Evolutionary conservation across 176 grass and related monocot genomes (phyloP), one percentile per base, ranked within the genome.

Genomic region (Oryza australiensis): DNA sequence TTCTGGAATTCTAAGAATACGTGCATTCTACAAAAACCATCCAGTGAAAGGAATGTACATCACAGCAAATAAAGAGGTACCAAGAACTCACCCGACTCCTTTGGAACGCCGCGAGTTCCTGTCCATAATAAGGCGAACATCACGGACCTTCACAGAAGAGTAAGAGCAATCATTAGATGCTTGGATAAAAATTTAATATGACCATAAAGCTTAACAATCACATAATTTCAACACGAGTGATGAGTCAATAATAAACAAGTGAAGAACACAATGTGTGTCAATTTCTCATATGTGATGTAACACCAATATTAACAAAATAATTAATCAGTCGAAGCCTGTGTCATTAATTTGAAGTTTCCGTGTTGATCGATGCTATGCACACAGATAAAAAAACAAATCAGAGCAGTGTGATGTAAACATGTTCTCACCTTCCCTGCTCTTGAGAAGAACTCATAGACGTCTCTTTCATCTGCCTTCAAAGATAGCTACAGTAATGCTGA

Each of bases 81-180:
- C 4, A 5, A 65, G 20, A 75, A 33, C 96, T 86, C 81, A 99
- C 96, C 96, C 96, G 76, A 99, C 96, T 82, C 96, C 96, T 94
- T 95, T 99, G 30, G 96, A 99, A 63, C 96, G 96, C 18, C 96
- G 84, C 26, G 96, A 95, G 70, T 93, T 99, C 68, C 96, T 87
- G 66, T 99, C 96, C 96, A 99, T 99, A 38, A 99, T 99, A 57
- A 99, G 89, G 68, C 96, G 93, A 70, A 99, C 96, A 92, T 99
- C 96, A 62, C 96, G 92, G 42, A 99, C 96, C 96, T 99, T 53
- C 26, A 88, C 1, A 82, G 41, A 77, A 34, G 43, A 70, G 38
- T n/a, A 64, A 59, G 28, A 67, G 3, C 24, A 22, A 59, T 27
- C 28, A 60, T 86, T n/a, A 86, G 59, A 72, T 82, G 28, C 42